A percentile compares a stretch with the other conserved stretches of the same genome.
phyloP scores from a whole-genome alignment of 2,329 filamentous ascomycete genomes.

The Nemania diffusa region DNA sequence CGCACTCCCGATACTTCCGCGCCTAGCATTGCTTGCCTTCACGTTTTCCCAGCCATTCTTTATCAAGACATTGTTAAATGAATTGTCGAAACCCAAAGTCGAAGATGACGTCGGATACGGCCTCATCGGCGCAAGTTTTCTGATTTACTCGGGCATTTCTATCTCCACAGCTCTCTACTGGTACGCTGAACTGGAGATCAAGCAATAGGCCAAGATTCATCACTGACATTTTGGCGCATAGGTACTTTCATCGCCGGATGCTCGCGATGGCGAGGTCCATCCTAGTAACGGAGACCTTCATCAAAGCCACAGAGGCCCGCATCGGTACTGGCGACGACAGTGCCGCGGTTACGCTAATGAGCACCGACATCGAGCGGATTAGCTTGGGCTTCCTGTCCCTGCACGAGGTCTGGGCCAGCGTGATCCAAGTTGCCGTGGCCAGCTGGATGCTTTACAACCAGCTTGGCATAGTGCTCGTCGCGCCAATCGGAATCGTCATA shows the following conservation, averaged over 20 bases:
- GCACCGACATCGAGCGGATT: conserved; percentile 56
- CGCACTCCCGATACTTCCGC: conserved; percentile 44
- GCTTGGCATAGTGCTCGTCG: conserved; percentile 59
- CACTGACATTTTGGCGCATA: background rate
- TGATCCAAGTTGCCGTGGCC: conserved; percentile 56
- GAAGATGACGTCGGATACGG: conserved; percentile 52
- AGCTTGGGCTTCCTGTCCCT: conserved; percentile 48
- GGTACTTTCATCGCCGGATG: conserved; percentile 48
- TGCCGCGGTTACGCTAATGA: conserved; percentile 60
- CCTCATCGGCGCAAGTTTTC: conserved; percentile 54
- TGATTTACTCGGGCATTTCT: conserved; percentile 57
- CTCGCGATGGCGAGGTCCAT: conserved; percentile 46
- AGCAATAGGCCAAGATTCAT: background rate
- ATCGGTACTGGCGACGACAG: conserved; percentile 49
- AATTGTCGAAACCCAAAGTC: conserved; percentile 42
- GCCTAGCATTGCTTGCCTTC: conserved; percentile 46
- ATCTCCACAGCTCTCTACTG: conserved; percentile 54
- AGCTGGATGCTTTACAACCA: conserved; percentile 60
- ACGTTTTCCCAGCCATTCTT: conserved; percentile 51
- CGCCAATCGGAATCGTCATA: conserved; percentile 58
- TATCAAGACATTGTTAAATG: conserved; percentile 47
- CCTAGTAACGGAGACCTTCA: conserved; percentile 50
- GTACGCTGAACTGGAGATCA: conserved; percentile 42
- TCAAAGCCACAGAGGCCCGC: conserved; percentile 44
- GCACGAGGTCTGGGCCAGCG: conserved; percentile 56